Base-by-base conservation (phyloP, 352 stramenopile species). In the Pythium plurisporium region DNA sequence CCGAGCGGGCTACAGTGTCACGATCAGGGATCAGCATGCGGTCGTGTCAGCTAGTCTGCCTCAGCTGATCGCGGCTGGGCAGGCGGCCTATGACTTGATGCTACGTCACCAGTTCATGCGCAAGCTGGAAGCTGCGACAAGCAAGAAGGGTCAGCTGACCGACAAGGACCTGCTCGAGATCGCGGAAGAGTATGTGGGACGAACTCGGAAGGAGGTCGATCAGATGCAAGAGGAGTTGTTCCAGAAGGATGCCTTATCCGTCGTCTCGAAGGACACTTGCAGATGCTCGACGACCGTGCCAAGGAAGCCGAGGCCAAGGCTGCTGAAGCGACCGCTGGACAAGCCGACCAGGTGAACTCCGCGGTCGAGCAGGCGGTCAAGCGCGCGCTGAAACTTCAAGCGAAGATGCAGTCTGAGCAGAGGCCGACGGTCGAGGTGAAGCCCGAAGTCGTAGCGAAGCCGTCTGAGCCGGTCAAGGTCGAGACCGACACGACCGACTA, bases 81-180 rank as follows among this genome's bases (percentile, higher is more conserved):
- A 62, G 19, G 42, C 43, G 0, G 25, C 47, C 10, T 62, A 62
- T 44, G 54, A 62, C 25, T 22, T 62, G 33, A 48, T 62, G 20
- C 34, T 62, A 1, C 54, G 44, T 1, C 54, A 54, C 23, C 43
- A 54, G 44, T n/a, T 40, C 12, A 33, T 30, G 2, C 42, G 44
- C 30, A 30, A 40, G 42, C 3, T 53, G 8, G 54, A 53, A 15
- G 19, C 10, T 0, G 52, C 52, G 2, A 31, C 51, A 11, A 15
- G 2, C 8, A 10, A 19, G 3, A 29, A 5, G 20, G 15, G 19
- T 0, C 11, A 25, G 12, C 19, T 50, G 40, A 50, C 15, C 12
- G 31, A 44, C 5, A 19, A 19, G 1, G 36, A 56, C 5, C 19
- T 56, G 4, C 19, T 37, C 8, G 6, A 14, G 1, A 7, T 56